Conservation (phyloP, 148 eudicot genomes). For the Amaranthus cruentus region DNA sequence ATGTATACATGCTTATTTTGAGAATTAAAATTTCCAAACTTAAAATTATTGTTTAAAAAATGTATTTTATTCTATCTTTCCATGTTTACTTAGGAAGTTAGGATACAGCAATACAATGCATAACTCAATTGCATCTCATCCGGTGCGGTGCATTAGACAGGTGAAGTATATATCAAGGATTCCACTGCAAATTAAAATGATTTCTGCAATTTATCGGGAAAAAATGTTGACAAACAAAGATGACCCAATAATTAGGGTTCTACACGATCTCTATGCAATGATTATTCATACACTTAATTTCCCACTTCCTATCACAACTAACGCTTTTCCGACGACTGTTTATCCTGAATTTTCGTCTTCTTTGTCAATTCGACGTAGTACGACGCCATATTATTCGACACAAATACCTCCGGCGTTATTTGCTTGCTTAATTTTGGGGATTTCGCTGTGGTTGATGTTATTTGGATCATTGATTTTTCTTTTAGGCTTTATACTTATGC, state of each 20-base stretch:
- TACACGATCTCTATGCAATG: conserved; percentile 47
- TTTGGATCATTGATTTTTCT: conserved; percentile 50
- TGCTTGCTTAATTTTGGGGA: conserved; percentile 49
- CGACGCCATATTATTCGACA: conserved; percentile 8
- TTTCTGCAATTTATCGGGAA: no score
- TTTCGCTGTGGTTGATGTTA: conserved; percentile 64
- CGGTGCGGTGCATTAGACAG: no score
- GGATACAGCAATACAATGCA: no score
- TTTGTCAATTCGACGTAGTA: background rate
- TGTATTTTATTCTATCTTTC: no score
- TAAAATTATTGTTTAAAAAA: no score
- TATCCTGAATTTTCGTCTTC: conserved; percentile 8
- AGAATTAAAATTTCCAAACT: no score
- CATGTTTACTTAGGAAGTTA: no score
- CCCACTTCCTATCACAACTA: conserved; percentile 25
- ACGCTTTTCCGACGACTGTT: conserved; percentile 26
- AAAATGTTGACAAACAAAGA: conserved; percentile 20
- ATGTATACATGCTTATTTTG: no score
- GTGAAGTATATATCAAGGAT: no score
- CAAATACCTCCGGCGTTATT: conserved; percentile 42
- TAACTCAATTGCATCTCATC: no score
- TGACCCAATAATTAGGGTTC: conserved; percentile 34
- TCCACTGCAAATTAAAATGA: no score
- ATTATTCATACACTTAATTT: conserved; percentile 36
- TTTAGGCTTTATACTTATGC: conserved; percentile 63